phyloP scores from a whole-genome alignment of 148 eudicot species.

The Cornus kousa region DNA sequence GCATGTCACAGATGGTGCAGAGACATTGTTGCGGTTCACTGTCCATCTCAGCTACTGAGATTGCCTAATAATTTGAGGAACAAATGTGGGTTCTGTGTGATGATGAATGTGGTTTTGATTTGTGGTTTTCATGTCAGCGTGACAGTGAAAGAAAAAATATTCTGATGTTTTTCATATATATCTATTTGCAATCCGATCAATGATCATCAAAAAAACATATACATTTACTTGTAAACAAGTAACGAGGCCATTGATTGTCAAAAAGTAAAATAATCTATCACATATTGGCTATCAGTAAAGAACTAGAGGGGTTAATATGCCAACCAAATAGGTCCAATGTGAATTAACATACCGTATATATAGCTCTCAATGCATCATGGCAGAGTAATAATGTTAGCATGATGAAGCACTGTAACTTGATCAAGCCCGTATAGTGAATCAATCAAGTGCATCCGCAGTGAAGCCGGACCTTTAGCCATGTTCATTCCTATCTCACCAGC shows the following conservation, averaged over 20 bases:
- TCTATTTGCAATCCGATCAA: not conserved
- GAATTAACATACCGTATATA: constrained; percentile 6
- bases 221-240: too few relatives aligned
- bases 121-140: constrained; percentile 17
- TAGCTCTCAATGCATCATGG: constrained; percentile 2
- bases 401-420: constrained; percentile 36
- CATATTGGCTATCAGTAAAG: not conserved
- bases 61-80: not conserved
- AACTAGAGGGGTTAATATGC: not conserved
- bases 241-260: not conserved
- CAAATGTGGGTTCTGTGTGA: constrained; percentile 19
- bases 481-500: constrained; percentile 77
- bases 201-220: too few relatives aligned
- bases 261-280: not conserved
- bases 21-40: constrained; percentile 75
- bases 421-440: constrained; percentile 78
- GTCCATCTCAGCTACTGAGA: constrained; percentile 70
- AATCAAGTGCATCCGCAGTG: constrained; percentile 66
- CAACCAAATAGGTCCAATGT: not conserved
- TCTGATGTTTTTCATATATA: not conserved
- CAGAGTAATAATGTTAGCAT: constrained; percentile 34
- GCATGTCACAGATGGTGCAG: constrained; percentile 64
- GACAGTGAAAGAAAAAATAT: not conserved
- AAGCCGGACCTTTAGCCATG: constrained; percentile 77
- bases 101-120: constrained; percentile 18